Evolutionary conservation across 139 green algal genomes (phyloP), one percentile per base, ranked within the genome.

Genomic region (Chlamydomonas sp.): DNA sequence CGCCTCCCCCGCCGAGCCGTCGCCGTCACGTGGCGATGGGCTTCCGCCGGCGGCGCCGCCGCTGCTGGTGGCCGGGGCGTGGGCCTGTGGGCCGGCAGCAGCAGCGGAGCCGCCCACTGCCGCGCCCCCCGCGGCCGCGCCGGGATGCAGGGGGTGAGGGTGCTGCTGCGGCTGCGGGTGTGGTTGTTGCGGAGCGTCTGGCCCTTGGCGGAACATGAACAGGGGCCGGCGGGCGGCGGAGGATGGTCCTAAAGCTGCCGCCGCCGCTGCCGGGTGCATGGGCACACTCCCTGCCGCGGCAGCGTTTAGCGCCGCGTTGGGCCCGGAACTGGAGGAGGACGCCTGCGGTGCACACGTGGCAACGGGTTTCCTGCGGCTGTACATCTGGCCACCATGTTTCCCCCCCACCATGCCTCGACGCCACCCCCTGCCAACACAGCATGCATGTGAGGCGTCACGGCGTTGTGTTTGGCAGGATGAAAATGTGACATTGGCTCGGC

Each of bases 71-170:
- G 71, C 5, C n/a, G 15, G n/a, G 6, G 71, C 71, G 6, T 77
- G 71, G 1, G 71, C 71, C 71, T 77, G 71, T 7, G 71, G 71
- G 17, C n/a, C 31, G 31, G 57, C 60, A 87, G 82, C 82, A 87
- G 72, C 61, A 87, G 82, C 61, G 79, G 72, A 10, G n/a, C 14
- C 3, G 82, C 71, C 82, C 79, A 61, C 63, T 80, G 82, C 20
- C 71, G 67, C 67, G 7, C 67, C 18, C 67, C 67, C 4, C 14
- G 67, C 20, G 67, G 67, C 67, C 67, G 4, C 14, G 67, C 14
- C 7, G 14, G 9, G 67, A 15, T 12, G 67, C 14, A 5, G 67
- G 14, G 67, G 67, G 8, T 18, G 67, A 15, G 67, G 10, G 5
- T 12, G 67, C 14, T 72, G 67, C 67, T 20, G 9, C 67, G 8